Base-by-base conservation (phyloP, 306 rosid genomes). In the Cicer pinnatifidum region DNA sequence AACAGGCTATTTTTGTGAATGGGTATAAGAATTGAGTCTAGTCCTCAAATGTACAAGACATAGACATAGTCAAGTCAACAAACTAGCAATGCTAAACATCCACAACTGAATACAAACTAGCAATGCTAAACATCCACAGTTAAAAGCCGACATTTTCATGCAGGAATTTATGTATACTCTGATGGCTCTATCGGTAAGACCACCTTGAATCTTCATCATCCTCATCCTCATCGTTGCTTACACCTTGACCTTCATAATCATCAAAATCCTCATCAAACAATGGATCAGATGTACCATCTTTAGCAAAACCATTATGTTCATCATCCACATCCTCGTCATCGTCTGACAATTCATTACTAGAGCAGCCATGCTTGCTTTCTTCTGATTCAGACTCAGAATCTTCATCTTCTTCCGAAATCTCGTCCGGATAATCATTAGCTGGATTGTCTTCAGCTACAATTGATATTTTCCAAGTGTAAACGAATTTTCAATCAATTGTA, bases 371-470 rank as follows among this genome's bases (percentile, higher is more conserved):
- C 52, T 80, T 82, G 11, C 69, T 0, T 44, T 83, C 86, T 57
- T 86, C 85, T 2, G 87, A 88, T 69, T 83, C 85, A 40, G 23
- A 1, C 60, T 73, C 83, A 13, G 97, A 89, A 54, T 37, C 75
- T 85, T 82, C 83, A 40, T 50, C 80, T 50, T 75, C 88, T 13
- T 60, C 87, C 5, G 89, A 89, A 61, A 51, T 54, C 84, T 89
- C 98, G 5, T 89, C 92, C 0, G 96, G 98, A 84, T 94, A 94
- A 71, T 94, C 96, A 78, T 89, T 87, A 40, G 63, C 50, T 9
- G 89, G 92, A 82, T 94, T 84, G 69, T 86, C 61, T 87, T 91
- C 98, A 71, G 78, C 98, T 93, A 80, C 40, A 74, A 85, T 38
- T 72, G 68, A 69, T 28, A 28, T 28, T 28, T 28, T 0, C 35